These are phyloP conservation scores for Nannochloris sp. DNA, from an alignment of 139 green algal species.

Conservation along the genomic window DNA sequence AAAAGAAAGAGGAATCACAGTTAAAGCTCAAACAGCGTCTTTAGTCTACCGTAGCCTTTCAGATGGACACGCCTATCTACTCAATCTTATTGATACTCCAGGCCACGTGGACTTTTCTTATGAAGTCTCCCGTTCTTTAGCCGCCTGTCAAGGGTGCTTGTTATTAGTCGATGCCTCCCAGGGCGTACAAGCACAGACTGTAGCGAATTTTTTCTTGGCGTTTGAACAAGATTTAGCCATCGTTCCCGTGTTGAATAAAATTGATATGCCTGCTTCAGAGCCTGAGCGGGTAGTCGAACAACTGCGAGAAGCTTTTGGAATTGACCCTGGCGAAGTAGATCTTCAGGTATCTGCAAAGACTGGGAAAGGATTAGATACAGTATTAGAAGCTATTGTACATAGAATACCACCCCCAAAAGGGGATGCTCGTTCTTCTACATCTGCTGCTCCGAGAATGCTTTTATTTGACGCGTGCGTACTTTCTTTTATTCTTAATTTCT, in stretches of 20 bases:
- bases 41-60: conserved; percentile 56
- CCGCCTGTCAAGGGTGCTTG: conserved; percentile 76
- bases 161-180: conserved; percentile 88
- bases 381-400: conserved; percentile 73
- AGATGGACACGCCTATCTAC: conserved; percentile 52
- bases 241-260: conserved; percentile 90
- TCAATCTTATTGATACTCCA: conserved; percentile 83
- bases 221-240: conserved; percentile 82
- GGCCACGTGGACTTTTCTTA: conserved; percentile 44
- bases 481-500: too few relatives aligned
- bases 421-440: too few relatives aligned
- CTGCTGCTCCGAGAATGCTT: conserved; percentile 53
- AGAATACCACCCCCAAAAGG: conserved; percentile 45
- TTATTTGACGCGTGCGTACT: conserved; percentile 90
- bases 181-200: conserved; percentile 64
- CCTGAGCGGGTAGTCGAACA: conserved; percentile 52
- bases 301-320: conserved; percentile 63
- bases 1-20: conserved; percentile 85
- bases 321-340: conserved; percentile 30
- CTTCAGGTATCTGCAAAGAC: conserved; percentile 68
- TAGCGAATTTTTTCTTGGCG: conserved; percentile 91
- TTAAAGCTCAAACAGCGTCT: conserved; percentile 84
- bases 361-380: conserved; percentile 35
- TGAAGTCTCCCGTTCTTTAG: conserved; percentile 47
- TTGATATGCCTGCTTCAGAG: conserved; percentile 77